phyloP scores from a whole-genome alignment of 2,329 filamentous ascomycete species.

The Trichoderma sp. region DNA sequence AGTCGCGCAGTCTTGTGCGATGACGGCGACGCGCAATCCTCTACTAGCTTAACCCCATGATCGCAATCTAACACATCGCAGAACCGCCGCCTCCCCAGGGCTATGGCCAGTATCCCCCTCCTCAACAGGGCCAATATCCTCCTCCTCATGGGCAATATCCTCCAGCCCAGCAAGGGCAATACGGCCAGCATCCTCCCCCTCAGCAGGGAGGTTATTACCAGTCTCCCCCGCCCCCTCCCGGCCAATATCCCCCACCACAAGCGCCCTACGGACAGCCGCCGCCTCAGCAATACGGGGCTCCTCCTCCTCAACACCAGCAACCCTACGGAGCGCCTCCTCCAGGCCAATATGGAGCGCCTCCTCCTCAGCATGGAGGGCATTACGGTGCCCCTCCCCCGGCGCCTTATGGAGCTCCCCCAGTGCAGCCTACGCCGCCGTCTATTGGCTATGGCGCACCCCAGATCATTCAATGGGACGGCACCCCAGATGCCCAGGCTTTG shows the following conservation, averaged over 20 bases:
- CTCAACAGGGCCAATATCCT: constrained; percentile 39
- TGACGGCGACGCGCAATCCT: background rate
- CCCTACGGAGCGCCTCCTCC: constrained; percentile 24
- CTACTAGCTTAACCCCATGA: background rate
- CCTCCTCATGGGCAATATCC: constrained; percentile 35
- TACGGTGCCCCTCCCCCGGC: constrained; percentile 43
- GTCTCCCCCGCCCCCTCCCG: constrained; percentile 28
- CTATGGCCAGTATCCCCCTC: constrained; percentile 39
- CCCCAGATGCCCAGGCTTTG: constrained; percentile 66
- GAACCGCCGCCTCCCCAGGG: constrained; percentile 39
- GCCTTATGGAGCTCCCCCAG: constrained; percentile 37
- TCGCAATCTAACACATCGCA: constrained; percentile 25
- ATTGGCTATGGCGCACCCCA: constrained; percentile 73
- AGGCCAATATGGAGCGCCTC: constrained; percentile 33
- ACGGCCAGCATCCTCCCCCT: constrained; percentile 30
- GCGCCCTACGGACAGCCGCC: constrained; percentile 26
- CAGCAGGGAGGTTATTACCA: constrained; percentile 32
- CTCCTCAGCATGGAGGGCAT: constrained; percentile 28
- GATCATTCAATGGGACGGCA: constrained; percentile 66
- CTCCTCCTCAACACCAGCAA: constrained; percentile 29
- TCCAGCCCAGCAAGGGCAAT: constrained; percentile 34
- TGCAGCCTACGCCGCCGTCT: constrained; percentile 61
- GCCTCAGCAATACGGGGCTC: constrained; percentile 32
- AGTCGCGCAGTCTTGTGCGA: background rate
- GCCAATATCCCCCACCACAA: constrained; percentile 30